Conservation (phyloP, 2,329 filamentous ascomycete genomes). For the Pezicula carpinea region DNA sequence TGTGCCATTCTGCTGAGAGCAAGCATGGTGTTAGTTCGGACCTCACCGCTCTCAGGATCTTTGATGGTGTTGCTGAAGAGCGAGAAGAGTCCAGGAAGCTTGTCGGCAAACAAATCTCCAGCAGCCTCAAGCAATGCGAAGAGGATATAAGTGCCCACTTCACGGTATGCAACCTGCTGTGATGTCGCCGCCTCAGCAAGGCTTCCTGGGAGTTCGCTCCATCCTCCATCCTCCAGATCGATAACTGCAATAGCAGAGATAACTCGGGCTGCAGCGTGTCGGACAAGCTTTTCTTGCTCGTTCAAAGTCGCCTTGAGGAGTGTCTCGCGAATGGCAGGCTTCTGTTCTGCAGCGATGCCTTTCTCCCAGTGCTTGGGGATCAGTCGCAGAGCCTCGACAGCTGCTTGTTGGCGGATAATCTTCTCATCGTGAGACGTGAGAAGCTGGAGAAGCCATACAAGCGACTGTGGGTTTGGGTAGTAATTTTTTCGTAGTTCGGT, state of each 20-base stretch:
- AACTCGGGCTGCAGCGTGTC: conserved; percentile 83
- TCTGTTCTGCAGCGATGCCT: conserved; percentile 64
- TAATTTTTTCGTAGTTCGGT: conserved; percentile 88
- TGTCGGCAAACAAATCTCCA: conserved; percentile 77
- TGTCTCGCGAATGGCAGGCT: conserved; percentile 73
- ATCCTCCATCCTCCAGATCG: conserved; percentile 83
- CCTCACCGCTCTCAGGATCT: conserved; percentile 85
- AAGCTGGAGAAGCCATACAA: conserved; percentile 83
- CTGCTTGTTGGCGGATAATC: conserved; percentile 80
- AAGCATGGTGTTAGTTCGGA: conserved; percentile 90
- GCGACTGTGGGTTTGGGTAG: conserved; percentile 79
- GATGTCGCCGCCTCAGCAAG: conserved; percentile 77
- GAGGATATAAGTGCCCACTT: conserved; percentile 89
- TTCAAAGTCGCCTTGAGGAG: conserved; percentile 79
- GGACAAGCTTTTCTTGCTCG: conserved; percentile 70
- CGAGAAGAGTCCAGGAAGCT: conserved; percentile 72
- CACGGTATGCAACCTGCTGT: conserved; percentile 71
- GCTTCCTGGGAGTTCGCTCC: conserved; percentile 73
- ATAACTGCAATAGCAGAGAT: conserved; percentile 81
- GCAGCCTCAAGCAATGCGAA: conserved; percentile 88
- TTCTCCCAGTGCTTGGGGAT: conserved; percentile 82
- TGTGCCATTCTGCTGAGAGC: conserved; percentile 84
- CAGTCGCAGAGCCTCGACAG: conserved; percentile 81
- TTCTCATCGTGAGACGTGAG: conserved; percentile 70
- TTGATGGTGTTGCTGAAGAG: conserved; percentile 84